Base-by-base conservation (phyloP, 2,329 filamentous ascomycete species). In the Pseudogymnoascus sp. region DNA sequence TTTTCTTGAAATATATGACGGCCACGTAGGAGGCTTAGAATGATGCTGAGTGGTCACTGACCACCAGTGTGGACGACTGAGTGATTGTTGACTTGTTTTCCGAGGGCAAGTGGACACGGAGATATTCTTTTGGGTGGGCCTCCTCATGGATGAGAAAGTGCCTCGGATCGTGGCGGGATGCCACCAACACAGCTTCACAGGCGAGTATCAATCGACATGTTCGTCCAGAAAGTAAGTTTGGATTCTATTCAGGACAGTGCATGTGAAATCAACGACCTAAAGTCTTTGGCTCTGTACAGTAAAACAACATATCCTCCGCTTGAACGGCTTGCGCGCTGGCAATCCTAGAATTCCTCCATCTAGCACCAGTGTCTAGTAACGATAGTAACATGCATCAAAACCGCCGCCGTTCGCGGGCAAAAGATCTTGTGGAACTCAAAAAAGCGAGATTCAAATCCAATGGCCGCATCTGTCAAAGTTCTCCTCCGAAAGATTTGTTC, bases 341-440 rank as follows among this genome's bases (percentile, higher is more conserved):
- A 18, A 28, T 49, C 49, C 49, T 34, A 5, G 4, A 18, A 18
- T 34, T 25, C 28, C n/a, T 34, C 49, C 12, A 31, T 31, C 46
- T 34, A 56, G 49, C 5, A 56, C 49, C 28, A 56, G 11, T 56
- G n/a, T 56, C 49, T 56, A 34, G 49, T 56, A 56, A 34, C 25
- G 49, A 56, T 56, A 34, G 46, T 34, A 56, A 16, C n/a, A 34
- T 56, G 46, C n/a, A 18, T 31, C 28, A 18, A 56, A 53, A 34
- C 5, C 6, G 18, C 46, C 46, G n/a, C 25, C 25, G 46, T 56
- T 12, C 46, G 9, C 34, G 9, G n/a, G 18, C 7, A 31, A 53
- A 31, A 4, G 8, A 31, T 34, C 46, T 12, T 12, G 9, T 56
- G 46, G 6, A 18, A 34, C 28, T 16, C 7, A 34, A 53, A 28